phyloP scores from a whole-genome alignment of 768 basidiomycete species.

The Omphalotus guepiniiformis region DNA sequence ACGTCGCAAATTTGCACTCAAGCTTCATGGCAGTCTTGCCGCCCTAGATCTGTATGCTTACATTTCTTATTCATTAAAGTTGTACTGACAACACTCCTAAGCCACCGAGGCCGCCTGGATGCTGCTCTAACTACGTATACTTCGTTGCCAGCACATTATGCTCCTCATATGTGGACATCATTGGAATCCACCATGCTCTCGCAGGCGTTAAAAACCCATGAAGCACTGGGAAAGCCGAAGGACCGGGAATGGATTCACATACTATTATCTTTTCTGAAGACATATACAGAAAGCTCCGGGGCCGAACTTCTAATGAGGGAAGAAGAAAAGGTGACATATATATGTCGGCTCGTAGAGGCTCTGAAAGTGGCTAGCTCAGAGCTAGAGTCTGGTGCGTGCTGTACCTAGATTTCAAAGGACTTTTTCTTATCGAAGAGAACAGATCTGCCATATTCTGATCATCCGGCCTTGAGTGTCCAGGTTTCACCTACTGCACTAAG shows the following conservation, averaged over 20 bases:
- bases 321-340: conserved; percentile 46
- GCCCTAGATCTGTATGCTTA: conserved; percentile 79
- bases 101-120: conserved; percentile 61
- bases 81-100: conserved; percentile 23
- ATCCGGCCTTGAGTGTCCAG: conserved; percentile 59
- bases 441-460: conserved; percentile 69
- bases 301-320: conserved; percentile 51
- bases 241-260: conserved; percentile 82
- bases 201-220: conserved; percentile 66
- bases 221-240: conserved; percentile 46
- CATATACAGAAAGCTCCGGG: conserved; percentile 53
- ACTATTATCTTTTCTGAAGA: conserved; percentile 70
- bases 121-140: conserved; percentile 68
- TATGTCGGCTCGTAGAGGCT: conserved; percentile 44
- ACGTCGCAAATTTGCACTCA: conserved; percentile 80
- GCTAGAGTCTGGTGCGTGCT: conserved; percentile 50
- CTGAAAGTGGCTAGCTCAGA: conserved; percentile 44
- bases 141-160: conserved; percentile 83
- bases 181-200: conserved; percentile 78
- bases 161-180: conserved; percentile 76
- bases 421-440: conserved; percentile 5
- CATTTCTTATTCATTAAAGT: background rate
- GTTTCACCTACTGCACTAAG: conserved; percentile 43
- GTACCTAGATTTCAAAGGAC: background rate
- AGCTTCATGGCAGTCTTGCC: conserved; percentile 81